Percentiles rank a stretch among this genome's conserved stretches.
Evolutionary conservation across 768 basidiomycete species (phyloP).

Genomic region (Suillus brevipes): DNA sequence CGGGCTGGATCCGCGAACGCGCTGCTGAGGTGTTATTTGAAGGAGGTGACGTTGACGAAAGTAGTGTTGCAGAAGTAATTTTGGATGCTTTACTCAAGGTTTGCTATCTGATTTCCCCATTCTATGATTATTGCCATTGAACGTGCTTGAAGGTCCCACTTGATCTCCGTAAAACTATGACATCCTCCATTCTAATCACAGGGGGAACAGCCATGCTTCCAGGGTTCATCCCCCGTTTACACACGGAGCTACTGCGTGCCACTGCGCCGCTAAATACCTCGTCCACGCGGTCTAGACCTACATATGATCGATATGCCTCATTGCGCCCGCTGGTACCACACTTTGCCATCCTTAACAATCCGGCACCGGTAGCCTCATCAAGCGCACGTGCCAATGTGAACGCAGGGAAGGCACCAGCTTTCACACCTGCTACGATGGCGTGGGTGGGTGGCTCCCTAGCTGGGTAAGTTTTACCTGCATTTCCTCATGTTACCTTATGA

Average conservation of each 20-base stretch:
- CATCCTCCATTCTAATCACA: conserved; percentile 79
- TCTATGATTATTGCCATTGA: background rate
- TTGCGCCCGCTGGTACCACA: conserved; percentile 71
- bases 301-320: conserved; percentile 72
- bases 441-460: conserved; percentile 96
- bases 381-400: conserved; percentile 56
- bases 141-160: conserved; percentile 65
- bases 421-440: conserved; percentile 73
- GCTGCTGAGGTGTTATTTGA: conserved; percentile 91
- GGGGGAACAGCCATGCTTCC: conserved; percentile 93
- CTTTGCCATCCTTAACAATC: conserved; percentile 86
- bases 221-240: conserved; percentile 89
- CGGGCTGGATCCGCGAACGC: conserved; percentile 94
- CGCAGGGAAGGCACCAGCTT: conserved; percentile 86
- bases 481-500: background rate
- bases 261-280: conserved; percentile 44
- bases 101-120: background rate
- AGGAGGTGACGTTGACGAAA: conserved; percentile 85
- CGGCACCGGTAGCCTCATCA: conserved; percentile 52
- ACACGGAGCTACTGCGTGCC: conserved; percentile 68
- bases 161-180: conserved; percentile 83
- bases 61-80: conserved; percentile 79
- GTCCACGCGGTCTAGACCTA: conserved; percentile 40
- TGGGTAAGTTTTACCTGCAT: conserved; percentile 56
- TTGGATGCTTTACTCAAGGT: conserved; percentile 80